Percentiles rank a stretch among this genome's conserved stretches.
Conservation (phyloP, 2,329 filamentous ascomycete genomes). For the Rhexocercosporidium sp. region DNA sequence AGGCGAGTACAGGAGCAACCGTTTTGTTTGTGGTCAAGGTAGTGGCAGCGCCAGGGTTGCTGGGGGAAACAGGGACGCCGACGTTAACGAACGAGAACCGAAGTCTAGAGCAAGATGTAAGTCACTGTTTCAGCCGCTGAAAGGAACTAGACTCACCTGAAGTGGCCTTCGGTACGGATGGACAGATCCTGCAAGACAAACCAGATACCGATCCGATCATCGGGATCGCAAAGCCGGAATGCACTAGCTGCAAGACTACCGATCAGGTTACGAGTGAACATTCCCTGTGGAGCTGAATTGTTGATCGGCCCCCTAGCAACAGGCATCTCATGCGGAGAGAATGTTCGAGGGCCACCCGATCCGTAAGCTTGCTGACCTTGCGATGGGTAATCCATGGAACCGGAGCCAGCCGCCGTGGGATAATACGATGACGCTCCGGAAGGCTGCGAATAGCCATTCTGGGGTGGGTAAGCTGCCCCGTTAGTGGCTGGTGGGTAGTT, state of each 20-base stretch:
- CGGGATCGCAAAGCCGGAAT: constrained; percentile 78
- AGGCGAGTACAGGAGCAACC: constrained; percentile 81
- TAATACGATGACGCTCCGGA: constrained; percentile 33
- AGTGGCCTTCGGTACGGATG: constrained; percentile 88
- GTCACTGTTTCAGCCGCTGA: neutral
- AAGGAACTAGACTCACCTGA: constrained; percentile 65
- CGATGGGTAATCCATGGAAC: constrained; percentile 16
- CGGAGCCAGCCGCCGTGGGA: constrained; percentile 16
- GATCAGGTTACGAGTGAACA: constrained; percentile 95
- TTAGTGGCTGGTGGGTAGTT: constrained; percentile 29
- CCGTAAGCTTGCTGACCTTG: constrained; percentile 22
- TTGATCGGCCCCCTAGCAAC: constrained; percentile 31
- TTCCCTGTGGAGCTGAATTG: constrained; percentile 65
- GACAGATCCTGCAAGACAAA: constrained; percentile 96
- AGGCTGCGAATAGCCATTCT: constrained; percentile 48
- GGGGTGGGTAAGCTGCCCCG: constrained; percentile 34
- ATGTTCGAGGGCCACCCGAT: constrained; percentile 22
- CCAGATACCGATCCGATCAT: constrained; percentile 89
- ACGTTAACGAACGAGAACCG: constrained; percentile 85
- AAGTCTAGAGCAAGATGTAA: constrained; percentile 49
- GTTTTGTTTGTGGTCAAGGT: constrained; percentile 67
- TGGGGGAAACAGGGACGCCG: constrained; percentile 51
- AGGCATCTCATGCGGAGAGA: constrained; percentile 28
- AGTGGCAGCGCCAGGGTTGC: constrained; percentile 43
- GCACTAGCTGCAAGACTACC: constrained; percentile 90